These are phyloP conservation scores for Thalia dealbata DNA, from an alignment of 176 grass and related monocot species.

Conservation along the genomic window DNA sequence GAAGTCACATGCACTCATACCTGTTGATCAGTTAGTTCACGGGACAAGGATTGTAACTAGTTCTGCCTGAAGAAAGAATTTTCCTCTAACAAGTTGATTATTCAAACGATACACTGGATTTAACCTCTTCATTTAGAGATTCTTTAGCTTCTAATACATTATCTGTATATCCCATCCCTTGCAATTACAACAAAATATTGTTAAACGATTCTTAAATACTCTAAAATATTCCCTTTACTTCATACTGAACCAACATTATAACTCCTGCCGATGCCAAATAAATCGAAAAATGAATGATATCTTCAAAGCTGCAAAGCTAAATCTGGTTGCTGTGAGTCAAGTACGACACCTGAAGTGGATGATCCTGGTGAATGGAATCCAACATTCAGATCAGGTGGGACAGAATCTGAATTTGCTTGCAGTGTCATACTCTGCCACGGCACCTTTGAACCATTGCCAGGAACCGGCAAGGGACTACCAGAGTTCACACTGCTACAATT, in stretches of 20 bases:
- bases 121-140: too few species aligned
- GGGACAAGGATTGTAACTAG: too few species aligned
- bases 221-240: too few species aligned
- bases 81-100: too few species aligned
- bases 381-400: constrained; percentile 29
- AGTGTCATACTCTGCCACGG: neutral
- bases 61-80: too few species aligned
- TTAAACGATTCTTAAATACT: too few species aligned
- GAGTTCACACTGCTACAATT: neutral
- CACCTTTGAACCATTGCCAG: neutral
- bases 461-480: neutral
- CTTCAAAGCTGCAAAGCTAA: constrained; percentile 46
- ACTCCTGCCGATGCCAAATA: neutral
- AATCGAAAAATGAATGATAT: constrained; percentile 16
- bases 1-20: too few species aligned
- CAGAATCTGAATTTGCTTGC: constrained; percentile 11
- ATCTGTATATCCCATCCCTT: too few species aligned
- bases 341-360: constrained; percentile 15
- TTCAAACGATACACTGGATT: too few species aligned
- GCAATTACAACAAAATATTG: too few species aligned
- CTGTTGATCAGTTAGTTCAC: too few species aligned
- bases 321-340: constrained; percentile 27
- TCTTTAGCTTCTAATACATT: too few species aligned
- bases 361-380: constrained; percentile 19
- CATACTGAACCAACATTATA: neutral